These are phyloP conservation scores for Halenospora varia DNA, from an alignment of 495 filamentous ascomycete genomes.

Conservation along the genomic window DNA sequence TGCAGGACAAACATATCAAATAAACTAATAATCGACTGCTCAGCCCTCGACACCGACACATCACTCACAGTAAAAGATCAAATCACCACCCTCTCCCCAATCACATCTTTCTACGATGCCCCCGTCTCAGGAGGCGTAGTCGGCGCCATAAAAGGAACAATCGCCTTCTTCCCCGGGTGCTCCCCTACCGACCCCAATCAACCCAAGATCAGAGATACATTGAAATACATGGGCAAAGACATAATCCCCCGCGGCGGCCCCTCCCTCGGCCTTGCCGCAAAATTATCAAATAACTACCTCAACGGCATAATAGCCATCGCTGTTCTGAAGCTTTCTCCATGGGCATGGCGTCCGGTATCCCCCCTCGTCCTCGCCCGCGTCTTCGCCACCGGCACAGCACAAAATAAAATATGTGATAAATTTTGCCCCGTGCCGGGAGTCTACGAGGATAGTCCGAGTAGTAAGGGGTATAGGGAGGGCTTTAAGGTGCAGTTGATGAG, in stretches of 20 bases:
- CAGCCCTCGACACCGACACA: not conserved
- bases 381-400: slow-evolving; percentile 44
- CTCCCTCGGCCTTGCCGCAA: slow-evolving; percentile 47
- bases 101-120: slow-evolving; percentile 31
- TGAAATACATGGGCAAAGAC: slow-evolving; percentile 41
- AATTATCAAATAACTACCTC: slow-evolving; percentile 53
- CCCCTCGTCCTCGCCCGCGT: slow-evolving; percentile 44
- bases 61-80: not conserved
- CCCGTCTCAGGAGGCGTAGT: slow-evolving; percentile 32
- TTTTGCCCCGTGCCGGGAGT: slow-evolving; percentile 50
- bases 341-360: too few relatives aligned
- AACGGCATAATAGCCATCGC: slow-evolving; percentile 50
- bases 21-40: too few relatives aligned
- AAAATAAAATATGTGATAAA: slow-evolving; percentile 45
- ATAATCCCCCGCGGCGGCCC: slow-evolving; percentile 48
- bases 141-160: slow-evolving; percentile 42
- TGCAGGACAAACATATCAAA: too few relatives aligned
- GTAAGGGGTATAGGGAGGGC: slow-evolving; percentile 43
- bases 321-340: slow-evolving; percentile 49
- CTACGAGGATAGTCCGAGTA: slow-evolving; percentile 40
- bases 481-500: slow-evolving; percentile 52
- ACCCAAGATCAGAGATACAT: slow-evolving; percentile 19
- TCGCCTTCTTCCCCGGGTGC: slow-evolving; percentile 46
- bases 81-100: not conserved
- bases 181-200: slow-evolving; percentile 30